Evolutionary conservation across 1,284 basidiomycete genomes (phyloP), one percentile per base, ranked within the genome.

Genomic region (Ceratobasidium sp.): DNA sequence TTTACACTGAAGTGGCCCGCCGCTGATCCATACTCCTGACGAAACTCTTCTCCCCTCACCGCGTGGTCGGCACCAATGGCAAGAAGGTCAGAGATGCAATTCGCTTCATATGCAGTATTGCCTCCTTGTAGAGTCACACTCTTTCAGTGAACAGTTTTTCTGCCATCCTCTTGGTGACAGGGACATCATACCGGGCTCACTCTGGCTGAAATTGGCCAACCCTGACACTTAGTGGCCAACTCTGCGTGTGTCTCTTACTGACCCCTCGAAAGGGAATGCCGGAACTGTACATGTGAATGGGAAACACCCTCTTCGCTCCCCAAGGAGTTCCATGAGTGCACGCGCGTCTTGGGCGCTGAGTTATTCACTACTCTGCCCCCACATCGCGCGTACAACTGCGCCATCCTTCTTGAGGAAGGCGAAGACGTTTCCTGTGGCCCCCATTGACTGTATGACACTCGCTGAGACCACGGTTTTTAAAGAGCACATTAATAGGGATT

Each of bases 121-220:
- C 23, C 15, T 33, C 56, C 15, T 12, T 20, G 28, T 33, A 20
- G 12, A 33, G 26, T 59, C 56, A 59, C 23, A 59, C 26, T 59
- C 56, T 20, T 59, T 59, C 23, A 20, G 17, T 26, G 23, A 26
- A 59, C 15, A 13, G 17, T 59, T 59, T 10, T 59, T 26, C 26
- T 15, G 48, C 26, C 56, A 20, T 23, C 56, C 28, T 4, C 56
- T 5, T 15, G 56, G 28, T 13, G 56, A 59, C 56, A 59, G 56
- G 23, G 56, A 23, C 10, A 26, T 26, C 26, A 59, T 44, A 33
- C 33, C 26, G 10, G 54, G 54, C 13, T 26, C 26, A 10, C 54
- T 15, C 54, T 57, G 54, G 54, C 54, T 57, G n/a, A 57, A 26
- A 26, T 26, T 23, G n/a, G 54, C 54, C 17, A 57, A 57, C 54